A percentile compares a stretch with the other conserved stretches of the same genome.
phyloP scores from a whole-genome alignment of 306 rosid species.

The Cicer chorassanicum region DNA sequence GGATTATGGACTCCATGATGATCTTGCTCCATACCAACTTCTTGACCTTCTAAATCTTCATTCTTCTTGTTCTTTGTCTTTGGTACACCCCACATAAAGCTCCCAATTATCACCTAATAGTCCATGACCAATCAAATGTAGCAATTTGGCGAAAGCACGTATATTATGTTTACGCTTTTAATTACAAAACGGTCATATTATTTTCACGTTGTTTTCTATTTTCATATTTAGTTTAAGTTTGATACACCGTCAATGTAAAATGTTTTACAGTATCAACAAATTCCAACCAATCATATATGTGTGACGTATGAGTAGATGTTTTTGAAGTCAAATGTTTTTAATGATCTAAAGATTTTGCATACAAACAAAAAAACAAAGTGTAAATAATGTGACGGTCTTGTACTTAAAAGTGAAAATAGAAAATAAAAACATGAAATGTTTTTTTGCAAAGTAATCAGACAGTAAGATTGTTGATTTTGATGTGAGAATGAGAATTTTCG shows the following conservation, averaged over 20 bases:
- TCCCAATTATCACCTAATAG: slow-evolving; percentile 86
- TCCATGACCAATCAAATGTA: slow-evolving; percentile 40
- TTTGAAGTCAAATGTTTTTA: too few species aligned
- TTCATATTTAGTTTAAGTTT: too few species aligned
- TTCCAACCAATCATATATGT: neutral
- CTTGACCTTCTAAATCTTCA: slow-evolving; percentile 60
- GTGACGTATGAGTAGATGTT: too few species aligned
- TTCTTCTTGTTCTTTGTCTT: slow-evolving; percentile 72
- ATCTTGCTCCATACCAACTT: slow-evolving; percentile 62
- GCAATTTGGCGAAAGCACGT: neutral
- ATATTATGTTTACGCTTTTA: too few species aligned
- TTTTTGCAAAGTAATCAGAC: neutral
- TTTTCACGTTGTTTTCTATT: too few species aligned
- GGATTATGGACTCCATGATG: slow-evolving; percentile 67
- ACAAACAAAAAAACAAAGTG: neutral
- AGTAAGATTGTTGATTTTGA: neutral
- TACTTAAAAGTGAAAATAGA: neutral
- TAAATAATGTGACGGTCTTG: neutral
- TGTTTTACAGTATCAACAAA: neutral
- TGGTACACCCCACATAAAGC: slow-evolving; percentile 86
- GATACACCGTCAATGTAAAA: neutral
- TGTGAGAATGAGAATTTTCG: neutral
- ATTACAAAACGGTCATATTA: too few species aligned
- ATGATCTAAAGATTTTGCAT: too few species aligned
- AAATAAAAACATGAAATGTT: neutral